Percentiles rank a stretch among this genome's conserved stretches.
phyloP scores from a whole-genome alignment of 495 filamentous ascomycete species.

The Cercophora samala region DNA sequence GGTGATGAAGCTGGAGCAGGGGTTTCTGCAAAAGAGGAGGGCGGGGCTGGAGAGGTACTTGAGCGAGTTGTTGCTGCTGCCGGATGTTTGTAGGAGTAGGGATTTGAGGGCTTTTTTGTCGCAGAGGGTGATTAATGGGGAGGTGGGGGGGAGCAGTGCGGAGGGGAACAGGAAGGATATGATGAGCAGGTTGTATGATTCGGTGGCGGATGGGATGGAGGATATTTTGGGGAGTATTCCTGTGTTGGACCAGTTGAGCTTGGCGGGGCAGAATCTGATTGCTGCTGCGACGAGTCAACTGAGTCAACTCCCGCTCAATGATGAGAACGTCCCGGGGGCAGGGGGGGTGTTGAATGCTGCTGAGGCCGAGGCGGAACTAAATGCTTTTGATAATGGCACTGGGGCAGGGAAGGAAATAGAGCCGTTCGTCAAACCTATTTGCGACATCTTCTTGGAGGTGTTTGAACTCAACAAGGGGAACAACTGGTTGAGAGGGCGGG shows the following conservation, averaged over 20 bases:
- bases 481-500: slow-evolving; percentile 90
- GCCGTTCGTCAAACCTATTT: slow-evolving; percentile 97
- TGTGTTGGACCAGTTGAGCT: slow-evolving; percentile 88
- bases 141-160: slow-evolving; percentile 41
- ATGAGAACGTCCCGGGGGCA: slow-evolving; percentile 36
- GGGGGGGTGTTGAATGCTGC: slow-evolving; percentile 62
- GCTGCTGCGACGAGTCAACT: slow-evolving; percentile 81
- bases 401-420: slow-evolving; percentile 62
- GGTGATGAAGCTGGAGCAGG: slow-evolving; percentile 93
- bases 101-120: slow-evolving; percentile 93
- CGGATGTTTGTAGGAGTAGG: slow-evolving; percentile 89
- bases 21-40: slow-evolving; percentile 88
- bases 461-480: slow-evolving; percentile 93
- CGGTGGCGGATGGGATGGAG: slow-evolving; percentile 96
- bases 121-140: slow-evolving; percentile 66
- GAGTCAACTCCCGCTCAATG: slow-evolving; percentile 48
- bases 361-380: slow-evolving; percentile 92
- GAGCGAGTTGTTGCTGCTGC: slow-evolving; percentile 74
- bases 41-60: slow-evolving; percentile 82
- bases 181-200: slow-evolving; percentile 91
- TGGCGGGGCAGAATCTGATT: slow-evolving; percentile 89
- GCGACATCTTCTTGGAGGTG: slow-evolving; percentile 92
- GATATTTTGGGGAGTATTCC: slow-evolving; percentile 93
- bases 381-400: slow-evolving; percentile 72
- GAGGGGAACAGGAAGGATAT: slow-evolving; percentile 72